phyloP scores from a whole-genome alignment of 2,329 filamentous ascomycete species.

The Neonectria punicea region DNA sequence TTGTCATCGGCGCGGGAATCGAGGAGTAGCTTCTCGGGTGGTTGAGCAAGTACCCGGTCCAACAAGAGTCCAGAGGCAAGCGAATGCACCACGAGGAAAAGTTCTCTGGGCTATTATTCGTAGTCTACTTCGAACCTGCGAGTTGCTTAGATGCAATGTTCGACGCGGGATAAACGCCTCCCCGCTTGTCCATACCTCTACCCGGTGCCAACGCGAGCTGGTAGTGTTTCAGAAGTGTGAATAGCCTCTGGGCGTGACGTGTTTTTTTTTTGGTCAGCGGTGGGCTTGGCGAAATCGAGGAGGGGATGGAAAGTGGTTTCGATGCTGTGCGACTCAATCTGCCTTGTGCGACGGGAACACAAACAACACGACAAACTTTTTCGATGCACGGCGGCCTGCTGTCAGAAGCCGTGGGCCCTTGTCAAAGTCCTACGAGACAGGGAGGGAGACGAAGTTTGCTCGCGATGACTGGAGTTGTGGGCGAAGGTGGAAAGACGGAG shows the following conservation, averaged over 20 bases:
- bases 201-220: not conserved
- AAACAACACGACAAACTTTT: slow-evolving; percentile 2
- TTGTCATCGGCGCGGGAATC: not conserved
- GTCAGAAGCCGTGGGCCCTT: not conserved
- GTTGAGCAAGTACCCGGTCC: not conserved
- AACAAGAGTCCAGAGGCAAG: not conserved
- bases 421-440: not conserved
- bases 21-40: not conserved
- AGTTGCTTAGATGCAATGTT: not conserved
- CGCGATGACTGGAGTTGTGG: not conserved
- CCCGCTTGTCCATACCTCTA: not conserved
- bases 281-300: slow-evolving; percentile 6
- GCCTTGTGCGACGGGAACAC: slow-evolving; percentile 8
- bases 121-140: not conserved
- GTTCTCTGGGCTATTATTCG: not conserved
- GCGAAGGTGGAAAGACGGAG: not conserved
- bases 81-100: not conserved
- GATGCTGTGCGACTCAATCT: slow-evolving; percentile 15
- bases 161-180: not conserved
- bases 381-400: not conserved
- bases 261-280: slow-evolving; percentile 1
- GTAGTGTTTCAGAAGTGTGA: slow-evolving; percentile 6
- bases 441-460: not conserved
- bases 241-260: slow-evolving; percentile 8
- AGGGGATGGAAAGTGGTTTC: not conserved